These are phyloP conservation scores for Canariomyces notabilis DNA, from an alignment of 2,329 filamentous ascomycete genomes.

Conservation along the genomic window DNA sequence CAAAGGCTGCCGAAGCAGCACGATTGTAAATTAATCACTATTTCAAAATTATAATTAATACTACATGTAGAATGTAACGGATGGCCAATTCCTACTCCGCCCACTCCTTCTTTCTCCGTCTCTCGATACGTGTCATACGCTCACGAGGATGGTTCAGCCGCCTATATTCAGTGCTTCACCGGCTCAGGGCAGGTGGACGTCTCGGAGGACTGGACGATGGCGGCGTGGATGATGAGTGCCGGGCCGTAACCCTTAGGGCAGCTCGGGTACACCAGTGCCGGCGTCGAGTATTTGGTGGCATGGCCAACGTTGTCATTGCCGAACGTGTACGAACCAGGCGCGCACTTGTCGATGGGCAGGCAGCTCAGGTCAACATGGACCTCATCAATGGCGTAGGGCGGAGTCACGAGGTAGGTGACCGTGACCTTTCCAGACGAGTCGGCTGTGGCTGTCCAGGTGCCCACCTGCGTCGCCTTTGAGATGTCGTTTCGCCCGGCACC, in stretches of 20 bases:
- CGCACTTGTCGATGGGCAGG: conserved; percentile 22
- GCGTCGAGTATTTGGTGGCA: conserved; percentile 3
- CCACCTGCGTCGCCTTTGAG: conserved; percentile 18
- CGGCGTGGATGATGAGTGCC: conserved; percentile 17
- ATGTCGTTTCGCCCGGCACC: conserved; percentile 22
- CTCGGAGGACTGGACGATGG: not conserved
- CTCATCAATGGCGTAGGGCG: conserved; percentile 11
- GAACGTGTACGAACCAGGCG: conserved; percentile 18
- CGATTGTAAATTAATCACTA: too few relatives aligned
- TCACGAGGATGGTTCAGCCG: too few relatives aligned
- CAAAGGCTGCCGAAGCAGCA: too few relatives aligned
- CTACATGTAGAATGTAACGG: too few relatives aligned
- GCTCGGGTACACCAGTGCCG: conserved; percentile 9
- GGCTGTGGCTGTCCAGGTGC: conserved; percentile 15
- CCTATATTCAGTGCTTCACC: too few relatives aligned
- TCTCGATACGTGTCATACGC: too few relatives aligned
- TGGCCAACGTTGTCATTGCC: not conserved
- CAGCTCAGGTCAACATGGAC: conserved; percentile 21
- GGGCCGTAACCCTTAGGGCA: conserved; percentile 7
- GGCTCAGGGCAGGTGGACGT: not conserved
- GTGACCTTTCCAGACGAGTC: conserved; percentile 14
- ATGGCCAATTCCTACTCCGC: too few relatives aligned
- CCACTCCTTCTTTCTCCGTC: too few relatives aligned
- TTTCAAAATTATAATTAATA: too few relatives aligned
- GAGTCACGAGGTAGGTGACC: conserved; percentile 15